Base-by-base conservation (phyloP, 371 early-diverging fungal genomes). In the Mucor circinelloides region DNA sequence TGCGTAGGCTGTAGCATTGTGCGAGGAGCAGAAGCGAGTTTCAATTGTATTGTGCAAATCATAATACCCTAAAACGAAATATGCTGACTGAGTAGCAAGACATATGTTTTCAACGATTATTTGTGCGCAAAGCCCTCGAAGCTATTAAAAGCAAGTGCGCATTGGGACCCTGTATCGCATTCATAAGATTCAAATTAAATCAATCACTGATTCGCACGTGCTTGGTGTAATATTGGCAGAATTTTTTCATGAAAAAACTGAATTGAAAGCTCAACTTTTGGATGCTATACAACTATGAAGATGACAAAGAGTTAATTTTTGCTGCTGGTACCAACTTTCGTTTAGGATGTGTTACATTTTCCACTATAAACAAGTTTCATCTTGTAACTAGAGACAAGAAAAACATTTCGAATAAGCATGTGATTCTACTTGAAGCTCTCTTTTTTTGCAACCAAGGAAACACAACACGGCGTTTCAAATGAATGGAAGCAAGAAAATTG, bases 391-490 rank as follows among this genome's bases (percentile, higher is more conserved):
- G 2, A 17, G n/a, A n/a, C n/a, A n/a, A n/a, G n/a, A 15, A 15
- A 30, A 31, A 56, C 28, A 17, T 28, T 23, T 31, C 4, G 56
- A 56, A 56, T 19, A 56, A 56, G 56, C 32, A 31, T 56, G 56
- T 56, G 28, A 31, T n/a, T 48, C 48, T 56, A 54, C 12, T 31
- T 31, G 50, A 13, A 50, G 21, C 25, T 23, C 9, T n/a, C n/a
- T n/a, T n/a, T n/a, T n/a, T n/a, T n/a, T n/a, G 21, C 23, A 6
- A 46, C 50, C 50, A 50, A 21, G n/a, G 48, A 46, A n/a, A 46
- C 7, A 17, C 23, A 46, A 50, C 50, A 58, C 58, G 58, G 58
- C 58, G 58, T 58, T 58, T 58, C 58, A 58, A 58, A 58, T 34
- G 10, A 9, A 21, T 58, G 12, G 55, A 19, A 6, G 4, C 23